Percentiles rank a stretch among this genome's conserved stretches.
Conservation (phyloP, 2,329 filamentous ascomycete genomes). For the Cercospora citrullina region DNA sequence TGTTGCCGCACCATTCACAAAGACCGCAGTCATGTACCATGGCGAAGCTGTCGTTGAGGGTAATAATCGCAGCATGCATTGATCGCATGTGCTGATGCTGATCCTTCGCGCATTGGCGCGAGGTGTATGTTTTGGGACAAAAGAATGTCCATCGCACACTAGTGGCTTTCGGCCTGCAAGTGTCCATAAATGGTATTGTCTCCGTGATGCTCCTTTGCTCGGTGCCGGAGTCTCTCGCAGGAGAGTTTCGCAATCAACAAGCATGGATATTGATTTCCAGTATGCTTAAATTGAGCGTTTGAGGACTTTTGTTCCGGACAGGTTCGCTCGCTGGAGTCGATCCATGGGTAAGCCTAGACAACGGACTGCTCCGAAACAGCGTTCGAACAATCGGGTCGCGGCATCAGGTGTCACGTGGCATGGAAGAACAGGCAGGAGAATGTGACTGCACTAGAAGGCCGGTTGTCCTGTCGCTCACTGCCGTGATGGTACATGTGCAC, state of each 20-base stretch:
- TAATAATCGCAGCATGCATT: not conserved
- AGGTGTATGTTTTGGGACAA: not conserved
- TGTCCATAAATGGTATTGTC: not conserved
- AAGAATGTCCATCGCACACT: not conserved
- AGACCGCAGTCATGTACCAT: not conserved
- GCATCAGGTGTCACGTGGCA: not conserved
- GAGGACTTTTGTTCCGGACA: not conserved
- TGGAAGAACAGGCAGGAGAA: not conserved
- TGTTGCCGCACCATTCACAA: not conserved
- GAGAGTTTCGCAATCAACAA: not conserved
- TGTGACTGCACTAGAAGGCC: not conserved
- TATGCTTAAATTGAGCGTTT: conserved; percentile 2
- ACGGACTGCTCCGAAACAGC: not conserved
- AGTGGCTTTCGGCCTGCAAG: not conserved
- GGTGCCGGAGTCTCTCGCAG: not conserved
- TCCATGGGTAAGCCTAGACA: not conserved
- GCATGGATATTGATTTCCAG: conserved; percentile 5
- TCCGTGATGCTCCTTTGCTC: not conserved
- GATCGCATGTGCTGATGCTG: not conserved
- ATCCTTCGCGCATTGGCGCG: not conserved
- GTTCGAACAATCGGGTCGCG: not conserved
- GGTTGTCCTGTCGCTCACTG: not conserved
- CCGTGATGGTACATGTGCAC: not conserved
- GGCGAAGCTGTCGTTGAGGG: not conserved
- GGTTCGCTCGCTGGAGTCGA: not conserved